Evolutionary conservation across 371 early-diverging fungal genomes (phyloP), one percentile per base, ranked within the genome.

Genomic region (Globomyces sp.): DNA sequence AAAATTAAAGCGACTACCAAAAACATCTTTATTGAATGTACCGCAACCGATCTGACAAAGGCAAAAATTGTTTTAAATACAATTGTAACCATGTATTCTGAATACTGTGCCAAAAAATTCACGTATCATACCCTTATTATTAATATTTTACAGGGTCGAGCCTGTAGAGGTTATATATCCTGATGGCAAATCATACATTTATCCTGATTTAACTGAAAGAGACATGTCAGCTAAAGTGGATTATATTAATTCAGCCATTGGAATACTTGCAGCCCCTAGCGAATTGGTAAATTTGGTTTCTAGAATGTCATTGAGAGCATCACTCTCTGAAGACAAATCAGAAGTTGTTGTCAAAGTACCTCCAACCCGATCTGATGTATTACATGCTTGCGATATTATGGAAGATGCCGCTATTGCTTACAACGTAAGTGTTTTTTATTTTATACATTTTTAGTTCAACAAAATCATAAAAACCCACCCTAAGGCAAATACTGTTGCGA

Each of bases 361-460:
- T 44, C 87, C 89, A 10, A 94, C 97, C 48, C 89, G 99, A 61
- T 88, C 90, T 73, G 99, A 99, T 78, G 90, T 99, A 58, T 82
- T 99, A 65, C 99, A 99, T 69, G 90, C 92, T 63, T 94, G 94
- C 77, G 99, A 99, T 83, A 85, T 99, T 59, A 94, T 98, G 87
- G 99, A 99, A 83, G 99, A 99, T 79, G 92, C 98, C 43, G 98
- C 98, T n/a, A 92, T 99, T 66, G 92, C 98, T n/a, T 98, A 94
- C 72, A 99, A 99, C 41, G 24, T 24, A 24, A 24, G 24, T 24
- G 24, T 24, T 24, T 24, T 24, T 24, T 24, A 24, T 24, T 24
- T 24, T 24, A 24, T 24, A 24, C 24, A 24, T 24, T 24, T 24
- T 24, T 24, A 24, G 24, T 99, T 90, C 80, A 98, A 99, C 83